phyloP scores from a whole-genome alignment of 495 filamentous ascomycete species.

The Aspergillus avenaceus region DNA sequence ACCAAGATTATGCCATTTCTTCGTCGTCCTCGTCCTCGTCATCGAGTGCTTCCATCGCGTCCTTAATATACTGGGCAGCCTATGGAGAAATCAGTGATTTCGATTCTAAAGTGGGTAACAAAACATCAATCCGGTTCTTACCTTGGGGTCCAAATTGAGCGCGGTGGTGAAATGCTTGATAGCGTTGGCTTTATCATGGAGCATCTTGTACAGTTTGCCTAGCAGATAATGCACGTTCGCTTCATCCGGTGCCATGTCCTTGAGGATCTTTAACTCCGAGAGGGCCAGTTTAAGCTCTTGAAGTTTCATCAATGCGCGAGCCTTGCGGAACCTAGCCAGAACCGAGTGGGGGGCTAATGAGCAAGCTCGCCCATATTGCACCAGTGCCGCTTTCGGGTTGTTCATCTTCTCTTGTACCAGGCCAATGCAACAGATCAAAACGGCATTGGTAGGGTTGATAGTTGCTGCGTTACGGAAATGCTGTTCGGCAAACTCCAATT shows the following conservation, averaged over 20 bases:
- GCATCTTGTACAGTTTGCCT: conserved; percentile 77
- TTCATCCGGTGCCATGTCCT: conserved; percentile 88
- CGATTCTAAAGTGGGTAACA: not conserved
- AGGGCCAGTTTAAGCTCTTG: conserved; percentile 66
- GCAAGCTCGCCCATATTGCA: conserved; percentile 75
- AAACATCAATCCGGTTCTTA: conserved; percentile 28
- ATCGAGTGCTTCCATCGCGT: conserved; percentile 83
- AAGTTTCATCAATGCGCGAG: conserved; percentile 78
- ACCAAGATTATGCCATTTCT: conserved; percentile 42
- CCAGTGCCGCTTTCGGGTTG: conserved; percentile 69
- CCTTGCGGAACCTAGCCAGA: conserved; percentile 84
- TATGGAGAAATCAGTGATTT: conserved; percentile 34
- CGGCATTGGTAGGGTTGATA: conserved; percentile 89
- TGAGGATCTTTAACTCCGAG: conserved; percentile 73
- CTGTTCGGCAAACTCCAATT: conserved; percentile 81
- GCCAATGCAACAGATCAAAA: conserved; percentile 87
- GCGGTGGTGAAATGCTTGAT: conserved; percentile 92
- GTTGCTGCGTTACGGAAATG: conserved; percentile 82
- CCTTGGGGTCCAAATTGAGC: conserved; percentile 94
- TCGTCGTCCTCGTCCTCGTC: conserved; percentile 80
- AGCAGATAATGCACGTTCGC: conserved; percentile 93
- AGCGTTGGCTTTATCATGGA: conserved; percentile 73
- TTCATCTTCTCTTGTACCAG: conserved; percentile 82
- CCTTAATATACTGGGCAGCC: conserved; percentile 89
- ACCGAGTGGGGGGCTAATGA: conserved; percentile 76